A percentile compares a stretch with the other conserved stretches of the same genome.
These are phyloP conservation scores for Mortierella alpina DNA, from an alignment of 192 early-diverging fungal species.

Conservation along the genomic window DNA sequence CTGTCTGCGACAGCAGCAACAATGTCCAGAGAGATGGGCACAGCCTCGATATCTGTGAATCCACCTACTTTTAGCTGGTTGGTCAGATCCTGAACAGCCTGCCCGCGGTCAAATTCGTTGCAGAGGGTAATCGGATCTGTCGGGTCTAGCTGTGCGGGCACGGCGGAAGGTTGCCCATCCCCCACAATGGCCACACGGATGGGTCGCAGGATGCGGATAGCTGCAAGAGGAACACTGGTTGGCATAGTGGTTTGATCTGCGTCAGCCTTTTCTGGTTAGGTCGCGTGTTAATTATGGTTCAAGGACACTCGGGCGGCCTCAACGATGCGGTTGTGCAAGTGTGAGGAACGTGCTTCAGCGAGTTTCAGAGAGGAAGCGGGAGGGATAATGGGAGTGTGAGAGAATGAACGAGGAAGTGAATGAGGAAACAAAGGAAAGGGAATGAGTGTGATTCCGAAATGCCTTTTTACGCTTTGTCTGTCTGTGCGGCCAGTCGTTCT, in stretches of 20 bases:
- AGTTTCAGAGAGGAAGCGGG: background rate
- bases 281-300: too few species aligned
- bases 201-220: slow-evolving; percentile 29
- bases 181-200: background rate
- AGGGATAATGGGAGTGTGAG: background rate
- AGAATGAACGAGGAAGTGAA: background rate
- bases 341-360: background rate
- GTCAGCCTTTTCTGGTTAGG: too few species aligned
- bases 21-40: slow-evolving; percentile 14
- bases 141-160: background rate
- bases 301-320: too few species aligned
- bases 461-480: too few species aligned
- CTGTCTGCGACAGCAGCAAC: slow-evolving; percentile 7
- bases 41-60: slow-evolving; percentile 20
- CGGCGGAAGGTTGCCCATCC: background rate
- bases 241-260: slow-evolving; percentile 3
- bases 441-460: too few species aligned
- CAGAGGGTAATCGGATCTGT: slow-evolving; percentile 27
- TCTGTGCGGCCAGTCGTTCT: too few species aligned
- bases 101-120: slow-evolving; percentile 28
- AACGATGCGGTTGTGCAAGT: background rate
- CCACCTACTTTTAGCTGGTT: slow-evolving; percentile 12
- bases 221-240: background rate
- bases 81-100: slow-evolving; percentile 8
- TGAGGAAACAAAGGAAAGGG: background rate